A percentile compares a stretch with the other conserved stretches of the same genome.
Conservation (phyloP, 2,329 filamentous ascomycete genomes). For the Rutstroemia sp. region DNA sequence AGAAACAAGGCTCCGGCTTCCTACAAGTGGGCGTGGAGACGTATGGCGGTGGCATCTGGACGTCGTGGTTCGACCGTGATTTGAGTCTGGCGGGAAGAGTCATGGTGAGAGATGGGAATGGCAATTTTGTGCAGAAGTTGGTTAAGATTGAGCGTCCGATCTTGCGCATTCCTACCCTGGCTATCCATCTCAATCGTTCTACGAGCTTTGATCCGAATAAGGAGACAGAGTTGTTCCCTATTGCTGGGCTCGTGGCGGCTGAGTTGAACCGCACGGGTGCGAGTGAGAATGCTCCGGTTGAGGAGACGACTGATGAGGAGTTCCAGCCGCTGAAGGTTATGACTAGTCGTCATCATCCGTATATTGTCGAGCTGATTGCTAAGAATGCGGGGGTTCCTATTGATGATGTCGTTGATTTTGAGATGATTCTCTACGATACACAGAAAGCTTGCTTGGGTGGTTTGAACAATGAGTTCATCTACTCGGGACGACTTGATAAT, state of each 20-base stretch:
- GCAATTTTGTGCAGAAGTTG: conserved; percentile 72
- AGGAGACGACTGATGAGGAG: conserved; percentile 32
- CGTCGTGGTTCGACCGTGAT: conserved; percentile 97
- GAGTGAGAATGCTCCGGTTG: conserved; percentile 29
- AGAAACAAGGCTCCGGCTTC: conserved; percentile 79
- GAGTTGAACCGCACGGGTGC: conserved; percentile 74
- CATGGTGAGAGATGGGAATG: conserved; percentile 67
- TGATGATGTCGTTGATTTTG: conserved; percentile 79
- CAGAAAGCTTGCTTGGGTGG: conserved; percentile 87
- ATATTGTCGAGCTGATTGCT: conserved; percentile 78
- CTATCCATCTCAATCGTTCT: conserved; percentile 86
- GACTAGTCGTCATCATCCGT: conserved; percentile 79
- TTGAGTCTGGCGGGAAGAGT: conserved; percentile 83
- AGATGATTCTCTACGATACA: conserved; percentile 94
- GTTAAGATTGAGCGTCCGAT: conserved; percentile 88
- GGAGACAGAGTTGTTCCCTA: conserved; percentile 91
- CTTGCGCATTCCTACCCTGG: conserved; percentile 84
- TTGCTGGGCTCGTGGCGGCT: conserved; percentile 77
- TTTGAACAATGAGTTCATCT: conserved; percentile 88
- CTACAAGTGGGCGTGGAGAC: conserved; percentile 93
- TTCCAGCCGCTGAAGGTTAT: conserved; percentile 73
- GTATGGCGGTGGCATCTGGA: conserved; percentile 95
- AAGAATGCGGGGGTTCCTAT: conserved; percentile 64
- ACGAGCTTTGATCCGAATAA: conserved; percentile 91
- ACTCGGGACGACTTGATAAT: conserved; percentile 93